Evolutionary conservation across 371 early-diverging fungal genomes (phyloP), one percentile per base, ranked within the genome.

Genomic region (Circinella umbellata): DNA sequence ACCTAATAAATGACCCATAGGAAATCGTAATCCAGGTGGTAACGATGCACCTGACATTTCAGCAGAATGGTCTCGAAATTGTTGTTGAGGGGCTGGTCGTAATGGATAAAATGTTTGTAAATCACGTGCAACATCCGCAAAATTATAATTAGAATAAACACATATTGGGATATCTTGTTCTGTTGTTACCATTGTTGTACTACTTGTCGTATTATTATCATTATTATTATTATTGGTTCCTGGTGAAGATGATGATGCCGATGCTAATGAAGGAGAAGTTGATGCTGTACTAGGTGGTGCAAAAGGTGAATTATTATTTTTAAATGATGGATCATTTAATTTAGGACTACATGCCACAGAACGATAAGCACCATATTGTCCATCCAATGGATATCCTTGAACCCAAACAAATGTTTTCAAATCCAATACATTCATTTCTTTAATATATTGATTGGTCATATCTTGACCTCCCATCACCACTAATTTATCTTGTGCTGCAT

Each of bases 1-100:
- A 17, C 93, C 92, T 5, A 90, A 71, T 18, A 90, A 70, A 53
- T 84, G 79, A 1, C 88, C 89, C 17, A 88, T 87, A 10, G 94
- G 94, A 64, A 94, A 94, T 17, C 94, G 88, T 61, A 94, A 82
- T 4, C 93, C 94, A 3, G 94, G 94, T 17, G 94, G 94, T 59
- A 90, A 70, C 10, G 74, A 63, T 6, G 77, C 76, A 20, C 92
- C 92, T 0, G 86, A 76, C 85, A 91, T 90, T 20, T 82, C 84
- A 4, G 77, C 74, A 1, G 91, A 91, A 53, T 91, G 86, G 68
- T 92, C 88, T 14, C 61, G 63, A 46, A 20, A 54, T 49, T 60
- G 65, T 4, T 48, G 59, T 10, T 42, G 42, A 42, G 27, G 27
- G 27, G 27, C 1, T 27, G 46, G 36, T n/a, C 20, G 48, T 27